phyloP scores from a whole-genome alignment of 169 alveolate genomes.

The Plasmodium ovale region DNA sequence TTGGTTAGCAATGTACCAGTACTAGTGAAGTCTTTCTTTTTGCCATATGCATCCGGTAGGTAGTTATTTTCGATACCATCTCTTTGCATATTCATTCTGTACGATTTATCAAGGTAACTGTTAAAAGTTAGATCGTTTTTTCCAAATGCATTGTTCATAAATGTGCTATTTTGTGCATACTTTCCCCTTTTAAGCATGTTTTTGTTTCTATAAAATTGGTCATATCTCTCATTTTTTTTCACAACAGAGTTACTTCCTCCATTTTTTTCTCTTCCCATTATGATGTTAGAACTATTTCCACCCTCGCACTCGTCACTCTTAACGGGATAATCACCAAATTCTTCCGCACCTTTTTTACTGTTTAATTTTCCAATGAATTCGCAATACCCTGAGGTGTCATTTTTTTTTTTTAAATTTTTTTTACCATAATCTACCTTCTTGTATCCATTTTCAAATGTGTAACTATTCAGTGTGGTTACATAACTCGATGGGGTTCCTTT shows the following conservation, averaged over 20 bases:
- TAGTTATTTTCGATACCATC: neutral
- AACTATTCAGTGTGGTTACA: neutral
- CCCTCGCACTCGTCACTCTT: neutral
- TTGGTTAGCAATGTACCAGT: conserved; percentile 6
- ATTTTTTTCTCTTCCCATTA: neutral
- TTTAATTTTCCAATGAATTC: neutral
- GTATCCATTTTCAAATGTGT: neutral
- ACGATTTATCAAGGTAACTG: neutral
- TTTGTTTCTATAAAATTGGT: neutral
- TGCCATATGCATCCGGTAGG: neutral
- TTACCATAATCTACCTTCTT: neutral
- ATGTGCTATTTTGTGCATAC: neutral
- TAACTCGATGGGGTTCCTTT: neutral
- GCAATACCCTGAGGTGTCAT: neutral
- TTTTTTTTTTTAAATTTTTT: conserved; percentile 3
- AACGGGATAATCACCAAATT: neutral
- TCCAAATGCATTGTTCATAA: neutral
- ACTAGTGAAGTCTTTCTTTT: neutral
- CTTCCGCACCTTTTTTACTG: conserved; percentile 6
- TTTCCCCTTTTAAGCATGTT: neutral
- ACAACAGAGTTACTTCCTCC: neutral
- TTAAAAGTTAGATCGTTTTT: neutral
- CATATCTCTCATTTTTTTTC: neutral
- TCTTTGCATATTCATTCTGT: neutral
- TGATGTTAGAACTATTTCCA: neutral